Evolutionary conservation across 768 basidiomycete species (phyloP), one percentile per base, ranked within the genome.

Genomic region (Trametopsis cervina): DNA sequence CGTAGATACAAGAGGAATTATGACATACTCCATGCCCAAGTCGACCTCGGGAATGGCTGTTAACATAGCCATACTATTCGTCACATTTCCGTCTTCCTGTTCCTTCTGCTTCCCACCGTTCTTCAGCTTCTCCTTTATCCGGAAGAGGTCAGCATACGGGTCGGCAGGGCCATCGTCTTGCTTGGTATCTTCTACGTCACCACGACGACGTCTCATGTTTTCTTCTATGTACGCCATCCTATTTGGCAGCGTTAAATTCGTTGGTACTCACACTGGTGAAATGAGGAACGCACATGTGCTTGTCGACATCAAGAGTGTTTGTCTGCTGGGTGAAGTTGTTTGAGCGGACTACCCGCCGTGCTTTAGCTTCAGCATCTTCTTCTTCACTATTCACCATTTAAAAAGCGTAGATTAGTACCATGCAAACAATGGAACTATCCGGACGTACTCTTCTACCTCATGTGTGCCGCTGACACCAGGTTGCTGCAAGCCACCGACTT

Each of bases 181-280:
- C 20, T 73, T 72, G 2, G 70, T 69, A 4, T 74, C 71, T 12
- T 82, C 76, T 20, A 67, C 65, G 25, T 73, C 66, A 62, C 67
- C 80, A 48, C 82, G 77, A 3, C 82, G 82, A 25, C 89, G 76
- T 62, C 77, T 84, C 53, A 99, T 71, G 63, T 96, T 97, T 60
- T 89, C 82, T 58, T 98, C 96, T 42, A 99, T 98, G 60, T 95
- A 98, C 1, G 87, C 90, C 88, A 97, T 92, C 95, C 93, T 94
- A 42, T 17, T 15, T 18, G 17, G 27, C 23, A 25, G 40, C 12
- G n/a, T 13, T 17, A 49, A 41, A 9, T 21, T 38, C 13, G 12
- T n/a, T n/a, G n/a, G 35, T 39, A 39, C 7, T 5, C n/a, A n/a
- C 4, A 15, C 18, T 13, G n/a, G 7, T 6, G n/a, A 20, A 3